Evolutionary conservation across 2,329 filamentous ascomycete species (phyloP), one percentile per base, ranked within the genome.

Genomic region (Ophiostoma novo-ulmi): DNA sequence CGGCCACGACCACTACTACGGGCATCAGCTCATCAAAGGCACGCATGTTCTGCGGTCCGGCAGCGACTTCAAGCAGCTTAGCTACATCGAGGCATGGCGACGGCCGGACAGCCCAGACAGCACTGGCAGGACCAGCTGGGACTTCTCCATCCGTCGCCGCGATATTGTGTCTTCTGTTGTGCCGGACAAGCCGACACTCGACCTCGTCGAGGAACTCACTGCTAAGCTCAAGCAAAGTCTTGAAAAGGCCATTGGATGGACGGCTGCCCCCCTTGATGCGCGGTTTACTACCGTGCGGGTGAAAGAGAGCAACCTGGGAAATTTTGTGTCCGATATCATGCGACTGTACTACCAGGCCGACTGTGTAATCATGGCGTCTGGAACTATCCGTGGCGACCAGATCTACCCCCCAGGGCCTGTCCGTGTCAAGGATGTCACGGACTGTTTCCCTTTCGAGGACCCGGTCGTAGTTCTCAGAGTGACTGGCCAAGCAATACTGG

Each of bases 281-380:
- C 89, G 93, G 1, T 97, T 97, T 79, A 91, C 88, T 20, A 96
- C 92, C 0, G 92, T 97, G 0, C 85, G 93, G 13, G 82, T 87
- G 26, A 84, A 82, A 65, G 93, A 97, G 79, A 93, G 90, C 70
- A 97, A 97, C 76, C 81, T 96, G 17, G 93, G 91, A 1, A 97
- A 97, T 79, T 96, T 96, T 78, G 90, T 97, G 3, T 95, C 91
- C 79, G 93, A 97, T 77, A 85, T 97, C 35, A 97, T 97, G 92
- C 87, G 92, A 8, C 88, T 88, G 73, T 90, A 96, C 77, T 93
- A 97, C 77, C 81, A 84, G 5, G 89, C 91, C 0, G 94, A 97
- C 75, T 96, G 92, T 77, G 87, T 88, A 39, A 84, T 97, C 73
- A 95, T 97, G 89, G 92, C 91, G 0, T 86, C 91, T 0, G 93